Evolutionary conservation across 2,329 filamentous ascomycete species (phyloP).

Genomic region (Neofusicoccum cordaticola): DNA sequence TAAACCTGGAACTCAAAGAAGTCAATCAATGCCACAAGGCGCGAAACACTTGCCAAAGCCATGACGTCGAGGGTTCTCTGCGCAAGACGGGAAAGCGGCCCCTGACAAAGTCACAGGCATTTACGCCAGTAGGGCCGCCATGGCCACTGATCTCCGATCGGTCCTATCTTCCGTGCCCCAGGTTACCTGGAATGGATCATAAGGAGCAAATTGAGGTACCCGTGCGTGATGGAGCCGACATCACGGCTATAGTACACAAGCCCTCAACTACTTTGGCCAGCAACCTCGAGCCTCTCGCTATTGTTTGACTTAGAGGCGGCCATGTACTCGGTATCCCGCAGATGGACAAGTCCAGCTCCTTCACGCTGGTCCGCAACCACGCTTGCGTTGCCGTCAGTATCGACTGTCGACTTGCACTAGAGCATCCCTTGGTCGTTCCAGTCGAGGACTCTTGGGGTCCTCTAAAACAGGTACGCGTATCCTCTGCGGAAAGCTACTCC

Average conservation of each 20-base stretch:
- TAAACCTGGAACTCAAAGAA: too few relatives aligned
- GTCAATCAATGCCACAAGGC: too few relatives aligned
- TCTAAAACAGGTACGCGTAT: constrained; percentile 20
- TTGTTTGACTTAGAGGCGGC: constrained; percentile 25
- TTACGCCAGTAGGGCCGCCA: neutral
- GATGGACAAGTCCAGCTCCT: constrained; percentile 9
- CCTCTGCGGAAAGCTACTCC: too few relatives aligned
- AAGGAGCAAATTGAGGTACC: neutral
- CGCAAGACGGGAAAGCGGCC: too few relatives aligned
- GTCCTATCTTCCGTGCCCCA: too few relatives aligned
- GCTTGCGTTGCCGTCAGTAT: constrained; percentile 60
- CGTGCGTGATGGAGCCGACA: neutral
- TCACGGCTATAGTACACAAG: neutral
- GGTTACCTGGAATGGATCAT: neutral
- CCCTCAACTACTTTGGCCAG: neutral
- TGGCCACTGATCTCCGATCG: neutral
- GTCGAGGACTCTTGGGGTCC: constrained; percentile 51
- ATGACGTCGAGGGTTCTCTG: too few relatives aligned
- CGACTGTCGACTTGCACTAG: constrained; percentile 60
- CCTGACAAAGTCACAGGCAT: too few relatives aligned
- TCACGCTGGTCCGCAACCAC: constrained; percentile 46
- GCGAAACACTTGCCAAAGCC: too few relatives aligned
- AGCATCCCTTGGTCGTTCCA: constrained; percentile 60
- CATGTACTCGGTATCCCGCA: constrained; percentile 20
- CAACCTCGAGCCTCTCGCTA: constrained; percentile 18